A percentile compares a stretch with the other conserved stretches of the same genome.
Evolutionary conservation across 202 grass and related monocot genomes (phyloP).

Genomic region (Eragrostis tef): DNA sequence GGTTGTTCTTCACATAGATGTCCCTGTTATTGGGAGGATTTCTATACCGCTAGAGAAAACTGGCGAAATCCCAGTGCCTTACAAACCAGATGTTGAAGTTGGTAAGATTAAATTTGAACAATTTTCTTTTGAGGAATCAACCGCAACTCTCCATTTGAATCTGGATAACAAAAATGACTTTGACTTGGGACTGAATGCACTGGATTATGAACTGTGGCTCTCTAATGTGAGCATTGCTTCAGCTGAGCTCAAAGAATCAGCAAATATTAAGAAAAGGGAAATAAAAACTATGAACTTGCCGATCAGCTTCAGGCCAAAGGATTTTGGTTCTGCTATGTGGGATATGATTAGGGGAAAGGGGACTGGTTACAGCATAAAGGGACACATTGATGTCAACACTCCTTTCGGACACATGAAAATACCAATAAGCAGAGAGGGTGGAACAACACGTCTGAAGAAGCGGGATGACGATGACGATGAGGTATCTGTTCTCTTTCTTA

Average conservation of each 20-base stretch:
- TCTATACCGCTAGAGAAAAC: constrained; percentile 79
- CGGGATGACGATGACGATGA: constrained; percentile 64
- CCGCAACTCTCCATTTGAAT: constrained; percentile 69
- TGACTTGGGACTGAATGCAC: constrained; percentile 72
- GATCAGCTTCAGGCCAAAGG: constrained; percentile 83
- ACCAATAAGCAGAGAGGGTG: constrained; percentile 83
- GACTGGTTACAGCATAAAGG: constrained; percentile 87
- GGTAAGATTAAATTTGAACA: constrained; percentile 77
- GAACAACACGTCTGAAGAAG: constrained; percentile 86
- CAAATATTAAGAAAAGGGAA: constrained; percentile 75
- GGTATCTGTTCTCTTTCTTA: constrained; percentile 45
- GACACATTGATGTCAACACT: constrained; percentile 78
- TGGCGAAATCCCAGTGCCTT: constrained; percentile 88
- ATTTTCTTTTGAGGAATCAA: constrained; percentile 83
- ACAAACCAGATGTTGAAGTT: constrained; percentile 76
- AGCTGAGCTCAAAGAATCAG: constrained; percentile 66
- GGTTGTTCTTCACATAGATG: constrained; percentile 73
- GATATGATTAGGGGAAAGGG: constrained; percentile 93
- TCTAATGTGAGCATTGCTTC: constrained; percentile 66
- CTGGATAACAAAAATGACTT: constrained; percentile 95
- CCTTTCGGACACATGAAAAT: constrained; percentile 92
- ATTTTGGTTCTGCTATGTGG: constrained; percentile 92
- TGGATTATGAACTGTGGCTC: constrained; percentile 93
- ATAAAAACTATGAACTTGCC: constrained; percentile 79
- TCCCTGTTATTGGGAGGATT: constrained; percentile 77